Percentiles rank a stretch among this genome's conserved stretches.
Conservation (phyloP, 306 rosid genomes). For the Sindora glabra region DNA sequence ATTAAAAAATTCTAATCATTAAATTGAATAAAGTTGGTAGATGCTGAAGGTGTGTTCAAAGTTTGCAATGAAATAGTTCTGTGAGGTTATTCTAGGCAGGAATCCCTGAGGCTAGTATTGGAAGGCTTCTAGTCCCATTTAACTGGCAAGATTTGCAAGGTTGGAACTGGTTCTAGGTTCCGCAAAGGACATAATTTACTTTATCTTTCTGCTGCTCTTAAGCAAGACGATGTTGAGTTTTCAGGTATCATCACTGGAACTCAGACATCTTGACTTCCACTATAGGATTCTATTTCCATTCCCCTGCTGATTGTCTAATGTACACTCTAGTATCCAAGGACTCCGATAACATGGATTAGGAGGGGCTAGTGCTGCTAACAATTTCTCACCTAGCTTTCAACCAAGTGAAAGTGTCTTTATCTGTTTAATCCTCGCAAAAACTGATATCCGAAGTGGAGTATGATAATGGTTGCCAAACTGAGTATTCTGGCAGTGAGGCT, state of each 20-base stretch:
- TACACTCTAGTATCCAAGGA: too few relatives aligned
- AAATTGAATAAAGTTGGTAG: background rate
- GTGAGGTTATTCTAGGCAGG: background rate
- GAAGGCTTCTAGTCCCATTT: background rate
- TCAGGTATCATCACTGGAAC: background rate
- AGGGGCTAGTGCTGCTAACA: background rate
- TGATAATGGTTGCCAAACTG: too few relatives aligned
- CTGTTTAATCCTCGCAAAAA: too few relatives aligned
- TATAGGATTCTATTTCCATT: background rate
- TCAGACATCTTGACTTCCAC: background rate
- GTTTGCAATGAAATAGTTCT: background rate
- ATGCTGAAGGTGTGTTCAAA: background rate
- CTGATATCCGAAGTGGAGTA: too few relatives aligned
- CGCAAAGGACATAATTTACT: background rate
- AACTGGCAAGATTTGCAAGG: background rate
- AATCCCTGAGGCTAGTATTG: background rate
- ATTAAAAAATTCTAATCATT: too few relatives aligned
- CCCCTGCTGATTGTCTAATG: background rate
- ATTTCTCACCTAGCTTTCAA: background rate
- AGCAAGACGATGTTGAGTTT: background rate
- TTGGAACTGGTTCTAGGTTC: background rate
- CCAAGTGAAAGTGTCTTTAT: background rate
- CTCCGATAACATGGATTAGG: too few relatives aligned
- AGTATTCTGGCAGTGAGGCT: too few relatives aligned
- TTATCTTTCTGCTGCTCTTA: background rate